Conservation (phyloP, 148 eudicot genomes). For the Vaccinium macrocarpon region DNA sequence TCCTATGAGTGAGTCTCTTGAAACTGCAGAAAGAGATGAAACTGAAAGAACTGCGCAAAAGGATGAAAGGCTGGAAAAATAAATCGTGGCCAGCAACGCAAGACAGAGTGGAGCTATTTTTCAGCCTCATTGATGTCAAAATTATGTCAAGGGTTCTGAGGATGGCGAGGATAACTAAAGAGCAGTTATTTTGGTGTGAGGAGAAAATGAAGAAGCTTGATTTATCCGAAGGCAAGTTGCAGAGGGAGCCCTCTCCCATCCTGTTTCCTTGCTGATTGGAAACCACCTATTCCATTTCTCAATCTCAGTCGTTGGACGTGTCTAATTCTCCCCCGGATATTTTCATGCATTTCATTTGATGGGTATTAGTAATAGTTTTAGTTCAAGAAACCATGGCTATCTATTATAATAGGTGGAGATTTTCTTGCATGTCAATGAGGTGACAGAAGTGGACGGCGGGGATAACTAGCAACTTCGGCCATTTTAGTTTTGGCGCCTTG, state of each 20-base stretch:
- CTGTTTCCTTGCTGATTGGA: constrained; percentile 70
- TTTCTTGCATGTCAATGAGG: neutral
- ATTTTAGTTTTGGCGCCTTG: neutral
- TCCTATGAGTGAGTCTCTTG: neutral
- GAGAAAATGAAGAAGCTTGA: constrained; percentile 76
- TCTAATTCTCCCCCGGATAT: neutral
- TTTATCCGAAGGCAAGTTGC: constrained; percentile 61
- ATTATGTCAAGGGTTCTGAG: constrained; percentile 60
- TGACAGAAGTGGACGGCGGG: neutral
- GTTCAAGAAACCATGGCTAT: neutral
- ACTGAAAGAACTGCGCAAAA: constrained; percentile 76
- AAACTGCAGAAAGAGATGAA: constrained; percentile 68
- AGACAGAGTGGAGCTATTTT: constrained; percentile 67
- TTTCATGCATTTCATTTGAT: neutral
- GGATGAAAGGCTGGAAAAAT: constrained; percentile 71
- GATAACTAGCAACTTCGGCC: neutral
- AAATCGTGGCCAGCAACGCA: constrained; percentile 67
- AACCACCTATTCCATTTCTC: neutral
- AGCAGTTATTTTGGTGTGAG: constrained; percentile 92
- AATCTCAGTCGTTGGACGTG: neutral
- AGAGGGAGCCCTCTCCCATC: constrained; percentile 83
- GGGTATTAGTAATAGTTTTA: neutral
- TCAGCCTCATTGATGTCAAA: constrained; percentile 69
- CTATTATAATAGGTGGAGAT: neutral
- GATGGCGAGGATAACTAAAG: constrained; percentile 66